Conservation (phyloP, 306 rosid species). For the Quercus alba region DNA sequence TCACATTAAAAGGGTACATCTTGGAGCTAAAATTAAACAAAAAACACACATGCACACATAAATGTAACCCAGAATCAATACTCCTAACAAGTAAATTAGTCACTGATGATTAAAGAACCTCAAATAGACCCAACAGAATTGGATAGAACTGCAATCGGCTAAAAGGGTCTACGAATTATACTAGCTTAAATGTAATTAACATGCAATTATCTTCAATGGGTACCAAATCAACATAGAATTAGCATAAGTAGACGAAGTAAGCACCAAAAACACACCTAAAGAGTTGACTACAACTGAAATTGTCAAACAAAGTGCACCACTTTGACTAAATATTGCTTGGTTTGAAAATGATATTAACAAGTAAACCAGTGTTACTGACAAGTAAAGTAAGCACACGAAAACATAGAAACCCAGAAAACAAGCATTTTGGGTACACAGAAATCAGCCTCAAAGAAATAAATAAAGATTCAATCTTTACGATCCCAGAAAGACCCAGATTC, state of each 20-base stretch:
- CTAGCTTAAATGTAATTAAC: neutral
- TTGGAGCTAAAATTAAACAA: neutral
- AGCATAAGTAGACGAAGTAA: neutral
- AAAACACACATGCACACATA: neutral
- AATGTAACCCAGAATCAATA: neutral
- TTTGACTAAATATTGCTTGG: neutral
- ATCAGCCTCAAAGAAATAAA: constrained; percentile 1
- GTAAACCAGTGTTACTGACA: neutral
- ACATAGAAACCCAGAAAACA: neutral
- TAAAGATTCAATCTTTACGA: neutral
- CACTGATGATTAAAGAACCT: neutral
- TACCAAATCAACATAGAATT: neutral
- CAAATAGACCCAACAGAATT: neutral
- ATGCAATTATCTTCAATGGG: neutral
- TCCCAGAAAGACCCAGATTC: neutral
- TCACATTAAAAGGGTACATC: neutral
- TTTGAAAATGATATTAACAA: neutral
- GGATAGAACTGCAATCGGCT: neutral
- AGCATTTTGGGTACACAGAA: neutral
- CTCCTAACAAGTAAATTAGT: neutral
- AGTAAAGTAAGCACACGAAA: neutral
- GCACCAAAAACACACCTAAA: neutral
- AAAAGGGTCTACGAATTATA: neutral
- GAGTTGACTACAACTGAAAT: neutral
- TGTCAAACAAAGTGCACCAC: neutral